These are phyloP conservation scores for Alternaria burnsii DNA, from an alignment of 2,329 filamentous ascomycete species.

Conservation along the genomic window DNA sequence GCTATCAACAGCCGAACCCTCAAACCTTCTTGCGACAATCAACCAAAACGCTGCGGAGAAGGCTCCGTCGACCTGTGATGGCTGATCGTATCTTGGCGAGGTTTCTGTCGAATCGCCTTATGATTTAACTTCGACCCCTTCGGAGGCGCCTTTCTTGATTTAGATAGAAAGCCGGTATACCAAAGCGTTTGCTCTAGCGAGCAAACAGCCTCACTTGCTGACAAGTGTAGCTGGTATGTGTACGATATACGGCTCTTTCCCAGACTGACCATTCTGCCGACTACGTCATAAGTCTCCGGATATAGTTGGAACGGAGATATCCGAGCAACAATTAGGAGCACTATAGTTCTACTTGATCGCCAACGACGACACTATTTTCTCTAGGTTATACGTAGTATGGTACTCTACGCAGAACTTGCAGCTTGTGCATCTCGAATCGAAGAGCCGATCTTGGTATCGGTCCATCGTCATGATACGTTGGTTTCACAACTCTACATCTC, in stretches of 20 bases:
- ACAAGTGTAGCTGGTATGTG: not conserved
- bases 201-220: slow-evolving; percentile 3
- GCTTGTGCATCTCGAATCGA: not conserved
- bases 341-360: not conserved
- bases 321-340: not conserved
- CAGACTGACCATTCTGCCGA: not conserved
- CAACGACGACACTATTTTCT: not conserved
- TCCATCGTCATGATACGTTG: slow-evolving; percentile 2
- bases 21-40: not conserved
- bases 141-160: not conserved
- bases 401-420: not conserved
- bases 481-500: not conserved
- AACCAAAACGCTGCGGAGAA: not conserved
- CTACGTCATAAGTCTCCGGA: not conserved
- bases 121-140: slow-evolving; percentile 7
- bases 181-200: not conserved
- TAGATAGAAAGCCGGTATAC: slow-evolving; percentile 4
- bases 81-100: not conserved
- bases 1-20: slow-evolving; percentile 6
- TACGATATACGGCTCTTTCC: not conserved
- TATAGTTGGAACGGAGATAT: not conserved
- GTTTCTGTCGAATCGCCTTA: slow-evolving; percentile 1
- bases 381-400: not conserved
- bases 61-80: not conserved
- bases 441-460: slow-evolving; percentile 1